Evolutionary conservation across 164 flowering plant genomes (phyloP), one percentile per base, ranked within the genome.

Genomic region (Protea cynaroides): DNA sequence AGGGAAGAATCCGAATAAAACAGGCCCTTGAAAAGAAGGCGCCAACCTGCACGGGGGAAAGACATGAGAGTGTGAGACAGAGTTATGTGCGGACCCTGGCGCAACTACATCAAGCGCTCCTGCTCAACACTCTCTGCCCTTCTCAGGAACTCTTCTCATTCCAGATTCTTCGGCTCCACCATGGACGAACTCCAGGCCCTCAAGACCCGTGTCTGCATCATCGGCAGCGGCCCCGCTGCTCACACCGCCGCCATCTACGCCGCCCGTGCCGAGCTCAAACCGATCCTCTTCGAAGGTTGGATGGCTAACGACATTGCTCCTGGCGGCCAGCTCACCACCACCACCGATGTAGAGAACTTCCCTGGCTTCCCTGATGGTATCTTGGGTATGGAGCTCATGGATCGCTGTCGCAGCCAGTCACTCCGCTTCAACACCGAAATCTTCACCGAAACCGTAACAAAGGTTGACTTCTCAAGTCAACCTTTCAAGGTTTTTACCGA

Each of bases 271-370:
- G 88, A 90, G 75, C 90, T 95, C 68, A 81, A 81, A 59, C 99
- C 99, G 14, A 68, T 95, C 61, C 83, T 95, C 40, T 95, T 95
- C 62, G 97, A 95, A 60, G 99, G 99, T 2, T 86, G 87, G 90
- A 86, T 89, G 97, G 99, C 97, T 69, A 90, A 90, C 73, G 96
- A 75, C 64, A 82, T 95, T 63, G 99, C 99, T 5, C 87, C 99
- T 14, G 99, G 99, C 13, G 99, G 99, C 5, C 99, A 95, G 74
- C 90, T 95, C 64, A 95, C 96, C 61, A 95, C 99, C 69, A 95
- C 97, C 64, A 23, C 97, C 49, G 97, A 95, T 57, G 99, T 95
- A 40, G 99, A 95, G 72, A 95, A 95, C 78, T 95, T 89, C 72
- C 99, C 99, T 1, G 99, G 97, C 0, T 95, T 95, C 65, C 97